Evolutionary conservation across 768 basidiomycete genomes (phyloP), one percentile per base, ranked within the genome.

Genomic region (Lactifluus subvellereus): DNA sequence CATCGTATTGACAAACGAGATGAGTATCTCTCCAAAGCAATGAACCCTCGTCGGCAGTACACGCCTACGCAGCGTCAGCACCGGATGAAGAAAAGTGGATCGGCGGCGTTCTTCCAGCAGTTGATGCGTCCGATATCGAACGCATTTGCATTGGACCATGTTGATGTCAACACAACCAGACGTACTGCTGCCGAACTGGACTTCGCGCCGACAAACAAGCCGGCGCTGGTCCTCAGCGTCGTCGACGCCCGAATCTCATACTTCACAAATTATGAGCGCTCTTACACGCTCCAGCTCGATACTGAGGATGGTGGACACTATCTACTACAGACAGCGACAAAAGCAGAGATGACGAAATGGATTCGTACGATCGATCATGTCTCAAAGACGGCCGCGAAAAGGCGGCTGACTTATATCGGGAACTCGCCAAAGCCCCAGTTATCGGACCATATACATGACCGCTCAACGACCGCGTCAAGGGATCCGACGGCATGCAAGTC

Each of bases 51-150:
- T 42, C 80, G 84, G 51, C 83, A 82, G 60, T 77, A 80, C 61
- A 72, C 77, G 0, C 72, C 79, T 4, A 77, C 74, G 33, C 83
- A 83, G 70, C 89, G 91, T 73, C 86, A 87, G 60, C 88, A 90
- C 65, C 81, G 89, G n/a, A 84, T 87, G 74, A 92, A 92, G 81
- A 89, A 91, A 75, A 91, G 89, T 77, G 88, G 91, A 79, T 91
- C 82, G 20, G 78, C 86, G 0, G 87, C 88, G 5, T 88, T 93
- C 73, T 81, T 92, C 75, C 87, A 85, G 74, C 87, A 85, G 68
- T 79, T 92, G 75, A 92, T 92, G 86, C 82, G 91, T n/a, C 91
- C 91, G 2, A 85, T 92, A 56, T 94, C 91, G 16, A 91, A 84
- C 64, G 91, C 91, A 2, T 93, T 93, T 70, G 84, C 84, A 20